phyloP scores from a whole-genome alignment of 2,329 filamentous ascomycete species.

The Epichloe brachyelytri region DNA sequence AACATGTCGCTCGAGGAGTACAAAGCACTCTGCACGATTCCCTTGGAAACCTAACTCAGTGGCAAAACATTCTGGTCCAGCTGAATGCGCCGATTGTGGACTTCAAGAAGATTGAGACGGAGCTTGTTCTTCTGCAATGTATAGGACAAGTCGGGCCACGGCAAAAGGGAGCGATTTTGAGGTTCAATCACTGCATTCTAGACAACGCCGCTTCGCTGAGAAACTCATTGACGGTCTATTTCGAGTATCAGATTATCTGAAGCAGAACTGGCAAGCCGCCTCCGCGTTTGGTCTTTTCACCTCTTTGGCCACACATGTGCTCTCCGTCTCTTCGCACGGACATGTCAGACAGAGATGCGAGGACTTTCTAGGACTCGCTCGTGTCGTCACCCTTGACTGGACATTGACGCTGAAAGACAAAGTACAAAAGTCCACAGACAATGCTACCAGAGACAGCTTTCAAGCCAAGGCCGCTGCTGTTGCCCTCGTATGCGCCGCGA shows the following conservation, averaged over 20 bases:
- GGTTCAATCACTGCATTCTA: constrained; percentile 6
- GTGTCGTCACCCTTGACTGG: not conserved
- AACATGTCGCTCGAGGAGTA: constrained; percentile 40
- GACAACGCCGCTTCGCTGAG: not conserved
- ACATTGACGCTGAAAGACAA: not conserved
- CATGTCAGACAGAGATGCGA: not conserved
- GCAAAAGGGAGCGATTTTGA: rapidly evolving
- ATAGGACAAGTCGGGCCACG: constrained; percentile 11
- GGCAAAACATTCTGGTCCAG: constrained; percentile 12
- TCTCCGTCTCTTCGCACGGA: not conserved
- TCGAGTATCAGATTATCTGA: not conserved
- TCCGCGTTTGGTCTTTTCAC: not conserved
- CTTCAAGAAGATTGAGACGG: constrained; percentile 12
- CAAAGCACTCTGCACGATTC: constrained; percentile 20
- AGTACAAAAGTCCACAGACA: not conserved
- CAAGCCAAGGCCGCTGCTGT: not conserved
- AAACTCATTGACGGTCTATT: not conserved
- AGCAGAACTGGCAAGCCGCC: constrained; percentile 3
- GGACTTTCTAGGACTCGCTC: not conserved
- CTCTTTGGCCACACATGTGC: not conserved
- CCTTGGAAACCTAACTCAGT: constrained; percentile 9
- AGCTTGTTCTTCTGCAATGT: constrained; percentile 11
- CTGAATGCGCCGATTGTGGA: constrained; percentile 12
- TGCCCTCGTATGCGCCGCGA: not conserved
- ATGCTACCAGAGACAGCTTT: not conserved